A percentile compares a stretch with the other conserved stretches of the same genome.
Evolutionary conservation across 2,329 filamentous ascomycete species (phyloP).

Genomic region (Ophiosphaerella korrae): DNA sequence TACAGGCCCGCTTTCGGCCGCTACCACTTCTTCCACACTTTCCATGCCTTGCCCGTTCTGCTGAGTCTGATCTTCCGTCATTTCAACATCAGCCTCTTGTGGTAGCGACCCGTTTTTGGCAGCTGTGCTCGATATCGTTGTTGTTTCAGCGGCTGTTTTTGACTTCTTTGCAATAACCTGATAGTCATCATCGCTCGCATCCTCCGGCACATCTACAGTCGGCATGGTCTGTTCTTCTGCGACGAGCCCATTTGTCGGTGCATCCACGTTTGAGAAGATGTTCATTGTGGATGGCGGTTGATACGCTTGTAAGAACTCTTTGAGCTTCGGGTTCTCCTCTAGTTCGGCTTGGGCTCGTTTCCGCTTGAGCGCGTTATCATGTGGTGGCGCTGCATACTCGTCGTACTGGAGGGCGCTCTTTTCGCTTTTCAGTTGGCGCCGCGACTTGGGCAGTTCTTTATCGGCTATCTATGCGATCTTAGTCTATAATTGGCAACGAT

Average conservation of each 20-base stretch:
- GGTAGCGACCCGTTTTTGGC: conserved; percentile 6
- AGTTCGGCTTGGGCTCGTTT: conserved; percentile 59
- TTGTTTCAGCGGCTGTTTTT: conserved; percentile 33
- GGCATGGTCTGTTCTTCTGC: conserved; percentile 22
- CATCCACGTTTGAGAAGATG: conserved; percentile 64
- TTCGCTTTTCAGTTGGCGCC: conserved; percentile 38
- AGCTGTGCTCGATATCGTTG: not conserved
- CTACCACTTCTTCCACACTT: conserved; percentile 14
- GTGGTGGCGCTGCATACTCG: conserved; percentile 32
- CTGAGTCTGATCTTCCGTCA: not conserved
- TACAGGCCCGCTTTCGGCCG: conserved; percentile 51
- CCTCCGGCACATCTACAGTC: conserved; percentile 39
- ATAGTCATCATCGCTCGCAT: conserved; percentile 77
- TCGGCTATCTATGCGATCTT: conserved; percentile 40
- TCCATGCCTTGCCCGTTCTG: conserved; percentile 23
- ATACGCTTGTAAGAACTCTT: conserved; percentile 87
- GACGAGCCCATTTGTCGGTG: conserved; percentile 20
- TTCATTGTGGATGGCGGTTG: conserved; percentile 69
- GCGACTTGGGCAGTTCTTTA: conserved; percentile 42
- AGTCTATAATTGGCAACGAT: conserved; percentile 9
- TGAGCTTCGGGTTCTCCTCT: conserved; percentile 75
- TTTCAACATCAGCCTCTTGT: not conserved
- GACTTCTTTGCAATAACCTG: conserved; percentile 62
- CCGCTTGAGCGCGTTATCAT: conserved; percentile 63
- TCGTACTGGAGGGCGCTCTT: conserved; percentile 23